Conservation (phyloP, 1,284 basidiomycete genomes). For the Boletellus deceptivus region DNA sequence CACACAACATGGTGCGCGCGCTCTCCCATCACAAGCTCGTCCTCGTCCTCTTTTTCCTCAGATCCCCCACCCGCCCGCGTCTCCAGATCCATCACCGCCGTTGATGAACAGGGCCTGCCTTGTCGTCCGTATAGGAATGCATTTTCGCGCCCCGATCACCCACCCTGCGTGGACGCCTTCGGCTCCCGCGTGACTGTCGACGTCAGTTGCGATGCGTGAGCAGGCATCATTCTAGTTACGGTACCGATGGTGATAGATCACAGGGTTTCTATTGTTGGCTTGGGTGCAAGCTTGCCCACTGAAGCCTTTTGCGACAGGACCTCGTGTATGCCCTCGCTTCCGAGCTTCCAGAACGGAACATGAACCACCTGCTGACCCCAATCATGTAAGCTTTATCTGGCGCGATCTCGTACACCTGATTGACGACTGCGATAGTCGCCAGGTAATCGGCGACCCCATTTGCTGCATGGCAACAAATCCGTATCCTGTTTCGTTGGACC, state of each 20-base stretch:
- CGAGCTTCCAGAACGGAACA: constrained; percentile 27
- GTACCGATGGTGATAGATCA: constrained; percentile 32
- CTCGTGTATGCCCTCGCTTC: constrained; percentile 28
- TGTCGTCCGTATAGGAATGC: constrained; percentile 1
- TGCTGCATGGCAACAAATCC: constrained; percentile 3
- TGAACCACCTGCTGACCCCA: constrained; percentile 16
- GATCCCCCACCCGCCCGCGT: too few species aligned
- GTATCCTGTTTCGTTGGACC: neutral
- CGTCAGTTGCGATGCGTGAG: constrained; percentile 23
- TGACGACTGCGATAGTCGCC: constrained; percentile 2
- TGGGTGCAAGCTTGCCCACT: constrained; percentile 4
- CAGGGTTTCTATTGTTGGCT: constrained; percentile 22
- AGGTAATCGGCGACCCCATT: constrained; percentile 11
- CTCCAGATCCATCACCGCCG: too few species aligned
- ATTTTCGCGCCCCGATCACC: neutral
- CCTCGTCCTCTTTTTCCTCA: too few species aligned
- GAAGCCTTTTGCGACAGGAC: constrained; percentile 15
- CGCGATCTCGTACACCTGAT: neutral
- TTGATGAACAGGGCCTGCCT: neutral
- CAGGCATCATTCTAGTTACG: constrained; percentile 34
- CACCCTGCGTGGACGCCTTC: constrained; percentile 16
- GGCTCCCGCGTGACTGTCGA: constrained; percentile 25
- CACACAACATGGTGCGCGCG: constrained; percentile 18
- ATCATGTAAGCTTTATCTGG: constrained; percentile 21
- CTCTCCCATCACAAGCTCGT: too few species aligned